Base-by-base conservation (phyloP, 164 flowering plant genomes). In the Aristolochia californica region DNA sequence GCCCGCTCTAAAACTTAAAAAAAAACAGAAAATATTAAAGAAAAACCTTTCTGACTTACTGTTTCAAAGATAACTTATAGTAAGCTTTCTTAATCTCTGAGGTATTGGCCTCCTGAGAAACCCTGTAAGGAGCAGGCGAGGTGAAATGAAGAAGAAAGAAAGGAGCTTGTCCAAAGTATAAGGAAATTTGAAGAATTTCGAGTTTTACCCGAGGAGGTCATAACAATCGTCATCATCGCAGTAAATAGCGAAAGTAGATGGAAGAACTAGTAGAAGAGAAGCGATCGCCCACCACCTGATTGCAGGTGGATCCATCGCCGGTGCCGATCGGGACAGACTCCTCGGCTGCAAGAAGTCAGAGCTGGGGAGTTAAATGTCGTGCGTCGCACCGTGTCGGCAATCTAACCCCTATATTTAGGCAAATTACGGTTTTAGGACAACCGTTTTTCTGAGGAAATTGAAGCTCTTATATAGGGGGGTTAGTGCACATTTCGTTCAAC, bases 171-270 rank as follows among this genome's bases (percentile, higher is more conserved):
- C 10, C 0, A 4, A 34, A 34, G 40, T 34, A 34, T 0, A 34
- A 34, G 40, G 9, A 34, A 34, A 34, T 34, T 2, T 1, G 40
- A 34, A 7, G 40, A 34, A 34, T 34, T 34, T 34, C 40, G 40
- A 61, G 53, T 27, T 55, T 16, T 69, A 88, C 98, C 98, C 96
- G 3, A 93, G 80, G 11, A 93, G 84, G 74, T 89, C 96, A 69
- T 93, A 89, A 74, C 97, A 87, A 66, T 89, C 99, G 62, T 87
- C 97, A 45, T 88, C 97, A 52, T 87, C 98, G 63, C 98, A 88
- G 81, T 91, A 91, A 58, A 91, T 91, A 63, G 96, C 83, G 56
- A 55, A 17, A 0, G 94, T 72, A 0, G 80, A 72, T 17, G 75
- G 70, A 67, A 80, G 66, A 24, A 78, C 68, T 47, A 83, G 70